Conservation (phyloP, 768 basidiomycete species). For the Fomitopsis pulvina region DNA sequence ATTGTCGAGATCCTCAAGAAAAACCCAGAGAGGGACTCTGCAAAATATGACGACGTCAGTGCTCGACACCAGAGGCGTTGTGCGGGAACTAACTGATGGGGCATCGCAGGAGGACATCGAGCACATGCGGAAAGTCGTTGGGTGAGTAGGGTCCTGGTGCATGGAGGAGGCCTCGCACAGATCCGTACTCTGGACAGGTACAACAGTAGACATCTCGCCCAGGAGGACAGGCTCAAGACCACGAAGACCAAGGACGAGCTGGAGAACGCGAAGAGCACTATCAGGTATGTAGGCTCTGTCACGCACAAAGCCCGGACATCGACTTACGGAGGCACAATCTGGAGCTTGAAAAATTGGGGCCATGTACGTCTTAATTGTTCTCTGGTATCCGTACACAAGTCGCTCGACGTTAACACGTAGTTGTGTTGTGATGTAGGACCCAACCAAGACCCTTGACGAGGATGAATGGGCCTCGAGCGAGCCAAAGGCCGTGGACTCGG, state of each 20-base stretch:
- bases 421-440: slow-evolving; percentile 16
- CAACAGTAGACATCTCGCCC: slow-evolving; percentile 25
- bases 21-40: slow-evolving; percentile 25
- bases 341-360: slow-evolving; percentile 28
- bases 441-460: slow-evolving; percentile 21
- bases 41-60: slow-evolving; percentile 24
- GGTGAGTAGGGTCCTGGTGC: slow-evolving; percentile 12
- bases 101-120: slow-evolving; percentile 22
- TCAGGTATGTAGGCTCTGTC: slow-evolving; percentile 18
- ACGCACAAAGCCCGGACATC: neutral
- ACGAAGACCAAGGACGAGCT: slow-evolving; percentile 25
- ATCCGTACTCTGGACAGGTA: slow-evolving; percentile 15
- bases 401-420: neutral
- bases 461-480: too few species aligned
- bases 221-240: slow-evolving; percentile 26
- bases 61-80: neutral
- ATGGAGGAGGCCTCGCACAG: neutral
- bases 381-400: too few species aligned
- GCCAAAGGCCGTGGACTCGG: neutral
- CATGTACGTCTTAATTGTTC: slow-evolving; percentile 19
- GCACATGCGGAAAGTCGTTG: slow-evolving; percentile 28
- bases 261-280: slow-evolving; percentile 26
- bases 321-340: neutral
- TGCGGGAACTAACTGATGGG: neutral
- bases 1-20: slow-evolving; percentile 28